phyloP scores from a whole-genome alignment of 495 filamentous ascomycete genomes.

The Aspergillus nidulans region DNA sequence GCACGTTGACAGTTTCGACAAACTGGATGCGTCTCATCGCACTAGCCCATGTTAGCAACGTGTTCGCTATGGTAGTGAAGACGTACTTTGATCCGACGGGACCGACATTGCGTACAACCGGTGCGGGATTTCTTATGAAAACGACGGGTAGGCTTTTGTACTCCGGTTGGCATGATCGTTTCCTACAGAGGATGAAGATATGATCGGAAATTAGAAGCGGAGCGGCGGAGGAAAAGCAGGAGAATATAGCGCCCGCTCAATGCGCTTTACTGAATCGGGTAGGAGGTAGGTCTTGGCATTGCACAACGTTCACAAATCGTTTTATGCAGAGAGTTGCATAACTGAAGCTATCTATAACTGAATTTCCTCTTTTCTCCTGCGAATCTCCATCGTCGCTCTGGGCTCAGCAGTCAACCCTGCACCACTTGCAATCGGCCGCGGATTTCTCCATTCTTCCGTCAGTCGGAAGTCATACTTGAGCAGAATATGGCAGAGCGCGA shows the following conservation, averaged over 20 bases:
- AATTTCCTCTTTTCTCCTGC: conserved; percentile 9
- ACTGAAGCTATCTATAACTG: not conserved
- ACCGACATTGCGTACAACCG: not conserved
- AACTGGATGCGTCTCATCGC: not conserved
- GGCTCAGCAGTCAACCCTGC: not conserved
- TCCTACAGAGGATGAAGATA: not conserved
- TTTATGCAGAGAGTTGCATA: too few species aligned
- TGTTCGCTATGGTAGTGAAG: not conserved
- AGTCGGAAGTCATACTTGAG: conserved; percentile 45
- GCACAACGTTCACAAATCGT: not conserved
- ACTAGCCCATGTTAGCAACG: not conserved
- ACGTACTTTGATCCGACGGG: not conserved
- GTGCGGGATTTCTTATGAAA: not conserved
- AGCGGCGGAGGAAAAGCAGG: not conserved
- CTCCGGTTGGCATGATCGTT: not conserved
- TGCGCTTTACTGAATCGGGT: not conserved
- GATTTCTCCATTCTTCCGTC: not conserved
- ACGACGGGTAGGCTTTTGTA: not conserved
- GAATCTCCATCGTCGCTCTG: not conserved
- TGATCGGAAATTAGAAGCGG: not conserved
- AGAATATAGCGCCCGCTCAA: too few species aligned
- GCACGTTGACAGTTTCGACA: not conserved
- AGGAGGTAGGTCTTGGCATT: not conserved
- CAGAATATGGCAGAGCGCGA: conserved; percentile 33
- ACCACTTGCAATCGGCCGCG: not conserved